Conservation (phyloP, 768 basidiomycete genomes). For the Phylloporus rhodoxanthus region DNA sequence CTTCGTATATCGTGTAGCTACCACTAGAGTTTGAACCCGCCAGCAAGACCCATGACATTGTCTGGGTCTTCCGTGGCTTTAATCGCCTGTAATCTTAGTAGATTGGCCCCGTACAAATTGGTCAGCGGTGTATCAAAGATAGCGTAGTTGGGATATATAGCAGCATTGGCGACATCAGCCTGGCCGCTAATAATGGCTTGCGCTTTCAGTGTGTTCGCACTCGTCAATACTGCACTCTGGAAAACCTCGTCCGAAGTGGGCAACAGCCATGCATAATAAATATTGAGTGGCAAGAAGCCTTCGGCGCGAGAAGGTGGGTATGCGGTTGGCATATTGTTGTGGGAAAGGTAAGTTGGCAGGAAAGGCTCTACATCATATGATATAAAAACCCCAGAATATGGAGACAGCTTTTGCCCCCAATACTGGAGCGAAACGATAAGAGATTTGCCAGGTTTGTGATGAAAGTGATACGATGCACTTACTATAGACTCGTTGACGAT, state of each 20-base stretch:
- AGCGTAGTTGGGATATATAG: constrained; percentile 53
- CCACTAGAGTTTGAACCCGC: constrained; percentile 40
- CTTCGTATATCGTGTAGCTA: not conserved
- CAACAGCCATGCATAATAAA: constrained; percentile 27
- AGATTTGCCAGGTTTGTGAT: not conserved
- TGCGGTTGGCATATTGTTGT: constrained; percentile 34
- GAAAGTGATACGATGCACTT: not conserved
- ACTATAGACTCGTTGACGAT: constrained; percentile 9
- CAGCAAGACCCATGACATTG: constrained; percentile 48
- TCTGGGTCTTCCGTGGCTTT: not conserved
- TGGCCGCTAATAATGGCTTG: constrained; percentile 41
- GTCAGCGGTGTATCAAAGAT: constrained; percentile 43
- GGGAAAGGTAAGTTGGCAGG: constrained; percentile 35
- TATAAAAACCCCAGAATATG: not conserved
- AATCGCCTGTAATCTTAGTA: constrained; percentile 22
- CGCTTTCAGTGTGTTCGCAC: constrained; percentile 32
- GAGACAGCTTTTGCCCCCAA: not conserved
- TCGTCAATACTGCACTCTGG: constrained; percentile 33
- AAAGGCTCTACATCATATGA: constrained; percentile 42
- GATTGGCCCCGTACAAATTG: constrained; percentile 43
- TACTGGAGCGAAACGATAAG: not conserved
- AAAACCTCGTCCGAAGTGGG: constrained; percentile 12
- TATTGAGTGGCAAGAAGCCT: constrained; percentile 38
- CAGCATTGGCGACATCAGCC: constrained; percentile 27
- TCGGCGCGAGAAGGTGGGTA: constrained; percentile 38